Base-by-base conservation (phyloP, 176 grass and related monocot genomes). In the Triticum monococcum region DNA sequence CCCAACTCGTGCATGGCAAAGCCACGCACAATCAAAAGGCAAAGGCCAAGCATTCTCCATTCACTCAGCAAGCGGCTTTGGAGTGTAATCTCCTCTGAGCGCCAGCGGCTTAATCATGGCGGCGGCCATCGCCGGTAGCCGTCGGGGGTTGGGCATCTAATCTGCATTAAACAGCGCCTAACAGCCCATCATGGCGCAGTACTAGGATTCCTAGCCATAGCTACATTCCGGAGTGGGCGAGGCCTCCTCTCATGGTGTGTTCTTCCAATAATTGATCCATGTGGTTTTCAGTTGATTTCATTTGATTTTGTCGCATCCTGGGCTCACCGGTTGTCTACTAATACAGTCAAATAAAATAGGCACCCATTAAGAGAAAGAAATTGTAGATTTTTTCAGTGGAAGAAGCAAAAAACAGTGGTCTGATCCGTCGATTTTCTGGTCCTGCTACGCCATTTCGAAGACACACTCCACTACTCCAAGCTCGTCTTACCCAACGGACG, bases 51-150 rank as follows among this genome's bases (percentile, higher is more conserved):
- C 16, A 54, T 54, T 54, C 50, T 54, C 48, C 14, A 52, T 52
- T 5, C 13, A 52, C 48, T 52, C 48, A 52, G 12, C 46, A 50
- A 16, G 5, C 4, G 0, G 46, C 46, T 50, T 50, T 50, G 14
- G 1, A 50, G 46, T 4, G 46, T 16, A 50, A 50, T 50, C 17
- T 56, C 52, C 17, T 0, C 2, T 0, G 17, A 20, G 52, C 5
- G 2, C 22, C 54, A 57, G 54, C 16, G 0, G 7, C 30, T 30
- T 48, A 52, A 84, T 85, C 82, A 85, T 88, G 63, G 36, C 17
- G 14, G 37, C 62, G 25, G 69, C 76, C 45, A 72, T 81, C 85
- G 28, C 85, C 85, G 25, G 48, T 80, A 68, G 85, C 75, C 68
- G 26, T 86, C 22, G 3, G 43, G 52, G 81, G 28, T 64, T 54